Evolutionary conservation across 495 filamentous ascomycete species (phyloP).

Genomic region (Neurospora pannonica): DNA sequence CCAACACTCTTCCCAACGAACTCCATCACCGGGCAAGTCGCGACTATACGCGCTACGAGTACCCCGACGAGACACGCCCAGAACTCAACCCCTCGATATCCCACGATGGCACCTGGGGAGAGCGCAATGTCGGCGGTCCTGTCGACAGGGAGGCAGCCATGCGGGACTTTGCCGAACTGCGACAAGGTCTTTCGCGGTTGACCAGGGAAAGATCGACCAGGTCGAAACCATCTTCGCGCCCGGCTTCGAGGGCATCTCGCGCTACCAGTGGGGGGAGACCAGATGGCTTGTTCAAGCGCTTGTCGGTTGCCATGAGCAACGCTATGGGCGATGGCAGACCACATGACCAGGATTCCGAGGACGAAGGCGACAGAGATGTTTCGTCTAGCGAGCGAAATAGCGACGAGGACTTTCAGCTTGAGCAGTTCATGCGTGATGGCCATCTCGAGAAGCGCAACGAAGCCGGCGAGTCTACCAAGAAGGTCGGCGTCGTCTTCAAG

Average conservation of each 20-base stretch:
- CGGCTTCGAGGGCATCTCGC: constrained; percentile 6
- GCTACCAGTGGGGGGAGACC: constrained; percentile 1
- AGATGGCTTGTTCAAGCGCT: constrained; percentile 11
- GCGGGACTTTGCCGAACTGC: constrained; percentile 62
- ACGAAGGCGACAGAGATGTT: constrained; percentile 22
- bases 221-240: not conserved
- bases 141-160: constrained; percentile 55
- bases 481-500: constrained; percentile 77
- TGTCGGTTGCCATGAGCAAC: constrained; percentile 11
- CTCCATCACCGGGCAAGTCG: constrained; percentile 14
- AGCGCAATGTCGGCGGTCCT: constrained; percentile 54
- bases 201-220: constrained; percentile 6
- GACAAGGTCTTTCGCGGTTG: constrained; percentile 45
- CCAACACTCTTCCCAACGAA: constrained; percentile 7
- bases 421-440: constrained; percentile 66
- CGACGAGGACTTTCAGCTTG: constrained; percentile 58
- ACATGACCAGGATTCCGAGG: constrained; percentile 28
- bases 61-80: constrained; percentile 1
- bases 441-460: constrained; percentile 71
- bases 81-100: not conserved
- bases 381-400: constrained; percentile 3
- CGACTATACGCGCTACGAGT: constrained; percentile 2
- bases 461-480: constrained; percentile 60
- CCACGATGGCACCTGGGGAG: constrained; percentile 63
- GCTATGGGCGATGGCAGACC: not conserved